These are phyloP conservation scores for Bruguiera hainesii DNA, from an alignment of 441 rosid genomes.

Conservation along the genomic window DNA sequence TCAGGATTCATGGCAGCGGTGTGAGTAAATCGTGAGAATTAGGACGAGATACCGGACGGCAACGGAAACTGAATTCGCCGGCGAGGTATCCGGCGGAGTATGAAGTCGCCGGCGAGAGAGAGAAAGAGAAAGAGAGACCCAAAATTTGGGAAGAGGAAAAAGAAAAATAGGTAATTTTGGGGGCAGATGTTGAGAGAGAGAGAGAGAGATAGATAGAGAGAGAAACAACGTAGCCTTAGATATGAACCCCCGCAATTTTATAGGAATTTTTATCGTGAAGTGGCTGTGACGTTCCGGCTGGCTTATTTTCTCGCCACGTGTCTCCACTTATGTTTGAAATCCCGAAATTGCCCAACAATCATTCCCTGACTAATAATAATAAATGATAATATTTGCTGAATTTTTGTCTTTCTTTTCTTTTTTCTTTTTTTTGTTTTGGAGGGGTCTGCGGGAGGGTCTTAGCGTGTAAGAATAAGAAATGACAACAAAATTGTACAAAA, in stretches of 20 bases:
- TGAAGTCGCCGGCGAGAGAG: constrained; percentile 19
- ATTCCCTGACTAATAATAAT: too few species aligned
- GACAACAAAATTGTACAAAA: too few species aligned
- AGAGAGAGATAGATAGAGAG: not conserved
- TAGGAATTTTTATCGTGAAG: constrained; percentile 19
- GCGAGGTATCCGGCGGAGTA: constrained; percentile 14
- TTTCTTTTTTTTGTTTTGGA: too few species aligned
- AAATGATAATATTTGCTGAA: too few species aligned
- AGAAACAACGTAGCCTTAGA: not conserved
- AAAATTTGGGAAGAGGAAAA: not conserved
- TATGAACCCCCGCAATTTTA: constrained; percentile 13
- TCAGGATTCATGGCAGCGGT: constrained; percentile 78
- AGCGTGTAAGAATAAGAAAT: too few species aligned
- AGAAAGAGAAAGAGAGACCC: constrained; percentile 6
- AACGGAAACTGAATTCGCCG: not conserved
- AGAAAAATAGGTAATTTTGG: not conserved
- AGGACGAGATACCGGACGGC: not conserved
- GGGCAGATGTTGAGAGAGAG: not conserved
- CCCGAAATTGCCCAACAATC: too few species aligned
- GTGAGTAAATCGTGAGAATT: constrained; percentile 10
- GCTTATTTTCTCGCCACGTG: constrained; percentile 31
- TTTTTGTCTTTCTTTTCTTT: too few species aligned
- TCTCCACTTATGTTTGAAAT: not conserved
- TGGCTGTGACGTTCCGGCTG: constrained; percentile 33
- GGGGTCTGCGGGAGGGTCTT: too few species aligned